Percentiles rank a stretch among this genome's conserved stretches.
These are phyloP conservation scores for Hypoxylon perforatum DNA, from an alignment of 495 filamentous ascomycete species.

Conservation along the genomic window DNA sequence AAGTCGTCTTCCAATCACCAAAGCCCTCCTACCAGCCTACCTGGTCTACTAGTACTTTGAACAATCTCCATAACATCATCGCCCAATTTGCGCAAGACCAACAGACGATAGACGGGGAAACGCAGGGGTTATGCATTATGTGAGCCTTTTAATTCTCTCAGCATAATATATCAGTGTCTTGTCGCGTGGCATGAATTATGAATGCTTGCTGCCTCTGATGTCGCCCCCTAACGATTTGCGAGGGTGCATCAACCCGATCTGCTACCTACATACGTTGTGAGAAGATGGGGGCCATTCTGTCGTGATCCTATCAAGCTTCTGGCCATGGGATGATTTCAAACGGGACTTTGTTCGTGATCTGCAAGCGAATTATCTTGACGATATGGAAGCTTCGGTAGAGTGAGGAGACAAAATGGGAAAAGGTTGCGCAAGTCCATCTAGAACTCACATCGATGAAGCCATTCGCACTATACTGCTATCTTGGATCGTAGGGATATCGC, in stretches of 20 bases:
- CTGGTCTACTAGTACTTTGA: too few relatives aligned
- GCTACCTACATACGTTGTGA: conserved; percentile 28
- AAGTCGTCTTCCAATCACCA: conserved; percentile 28
- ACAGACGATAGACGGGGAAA: conserved; percentile 1
- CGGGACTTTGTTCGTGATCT: conserved; percentile 30
- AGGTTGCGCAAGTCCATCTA: background rate
- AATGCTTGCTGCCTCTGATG: conserved; percentile 2
- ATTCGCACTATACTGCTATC: conserved; percentile 8
- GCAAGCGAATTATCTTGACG: conserved; percentile 12
- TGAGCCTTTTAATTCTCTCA: conserved; percentile 43
- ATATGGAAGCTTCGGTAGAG: conserved; percentile 16
- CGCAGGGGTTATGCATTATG: conserved; percentile 32
- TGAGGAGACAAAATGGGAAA: background rate
- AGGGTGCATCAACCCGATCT: conserved; percentile 30
- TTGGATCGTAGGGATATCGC: conserved; percentile 4
- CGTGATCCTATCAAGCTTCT: conserved; percentile 30
- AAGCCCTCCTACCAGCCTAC: background rate
- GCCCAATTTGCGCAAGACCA: conserved; percentile 26
- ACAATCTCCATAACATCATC: background rate
- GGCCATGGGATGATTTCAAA: conserved; percentile 30
- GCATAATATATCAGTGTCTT: conserved; percentile 21
- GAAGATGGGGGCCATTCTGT: conserved; percentile 35
- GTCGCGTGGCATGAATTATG: conserved; percentile 26
- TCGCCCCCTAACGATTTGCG: conserved; percentile 16
- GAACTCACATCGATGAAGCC: background rate